Evolutionary conservation across 805 yeast genomes (phyloP).

Genomic region (Starmerella cellae): DNA sequence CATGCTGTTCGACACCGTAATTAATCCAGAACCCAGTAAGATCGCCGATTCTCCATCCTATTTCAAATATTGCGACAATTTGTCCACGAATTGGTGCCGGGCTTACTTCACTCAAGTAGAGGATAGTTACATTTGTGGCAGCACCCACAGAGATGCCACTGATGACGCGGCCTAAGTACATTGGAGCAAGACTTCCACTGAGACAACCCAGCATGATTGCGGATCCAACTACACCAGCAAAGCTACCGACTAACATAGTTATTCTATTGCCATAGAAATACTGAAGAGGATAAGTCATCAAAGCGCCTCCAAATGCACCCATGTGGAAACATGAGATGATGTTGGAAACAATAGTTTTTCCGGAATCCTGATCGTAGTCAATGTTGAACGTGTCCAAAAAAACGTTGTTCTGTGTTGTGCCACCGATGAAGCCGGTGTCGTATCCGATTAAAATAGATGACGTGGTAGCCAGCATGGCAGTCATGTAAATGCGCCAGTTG

Average conservation of each 20-base stretch:
- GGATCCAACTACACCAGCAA: constrained; percentile 6
- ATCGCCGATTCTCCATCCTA: constrained; percentile 12
- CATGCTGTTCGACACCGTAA: constrained; percentile 8
- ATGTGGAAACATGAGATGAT: constrained; percentile 10
- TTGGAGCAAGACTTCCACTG: constrained; percentile 5
- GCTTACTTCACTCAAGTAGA: constrained; percentile 8
- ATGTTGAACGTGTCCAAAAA: constrained; percentile 2
- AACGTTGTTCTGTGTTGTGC: constrained; percentile 4
- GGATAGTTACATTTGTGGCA: constrained; percentile 7
- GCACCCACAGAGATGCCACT: constrained; percentile 10
- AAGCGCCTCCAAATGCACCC: constrained; percentile 12
- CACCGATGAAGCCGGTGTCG: constrained; percentile 11
- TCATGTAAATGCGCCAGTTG: constrained; percentile 11
- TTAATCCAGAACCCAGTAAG: constrained; percentile 12
- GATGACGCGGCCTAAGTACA: constrained; percentile 9
- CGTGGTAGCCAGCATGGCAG: constrained; percentile 8
- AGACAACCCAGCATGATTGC: constrained; percentile 9
- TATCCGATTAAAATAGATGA: constrained; percentile 10
- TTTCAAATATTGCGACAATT: constrained; percentile 9
- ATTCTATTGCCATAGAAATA: constrained; percentile 5
- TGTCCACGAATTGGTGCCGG: constrained; percentile 10
- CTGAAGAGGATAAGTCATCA: constrained; percentile 6
- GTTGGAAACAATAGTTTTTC: constrained; percentile 7
- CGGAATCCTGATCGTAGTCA: constrained; percentile 1
- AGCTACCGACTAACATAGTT: constrained; percentile 4